Percentiles rank a stretch among this genome's conserved stretches.
phyloP scores from a whole-genome alignment of 2,329 filamentous ascomycete species.

The Albophoma yamanashiensis region DNA sequence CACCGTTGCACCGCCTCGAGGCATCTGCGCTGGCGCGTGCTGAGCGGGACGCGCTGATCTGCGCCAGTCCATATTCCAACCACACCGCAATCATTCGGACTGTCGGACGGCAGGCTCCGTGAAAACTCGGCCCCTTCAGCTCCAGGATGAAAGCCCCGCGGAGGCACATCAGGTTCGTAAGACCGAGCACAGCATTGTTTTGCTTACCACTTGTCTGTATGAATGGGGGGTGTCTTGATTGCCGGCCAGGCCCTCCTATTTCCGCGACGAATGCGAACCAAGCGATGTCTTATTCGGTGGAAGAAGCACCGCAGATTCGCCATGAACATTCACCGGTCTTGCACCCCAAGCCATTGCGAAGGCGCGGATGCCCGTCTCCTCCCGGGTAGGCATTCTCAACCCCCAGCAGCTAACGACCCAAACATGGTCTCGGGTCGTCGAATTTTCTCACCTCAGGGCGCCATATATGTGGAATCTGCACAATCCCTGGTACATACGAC shows the following conservation, averaged over 20 bases:
- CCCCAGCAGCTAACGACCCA: background rate
- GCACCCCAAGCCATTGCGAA: background rate
- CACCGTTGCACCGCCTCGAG: background rate
- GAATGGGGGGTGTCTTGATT: background rate
- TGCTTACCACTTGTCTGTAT: background rate
- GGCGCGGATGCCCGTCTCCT: background rate
- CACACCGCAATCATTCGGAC: background rate
- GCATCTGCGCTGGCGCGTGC: background rate
- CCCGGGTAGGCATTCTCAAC: background rate
- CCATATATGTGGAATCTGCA: background rate
- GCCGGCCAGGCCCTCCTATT: too few species aligned
- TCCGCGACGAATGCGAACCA: background rate
- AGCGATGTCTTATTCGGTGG: background rate
- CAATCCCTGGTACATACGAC: background rate
- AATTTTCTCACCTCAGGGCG: background rate
- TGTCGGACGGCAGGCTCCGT: background rate
- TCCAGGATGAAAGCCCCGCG: background rate
- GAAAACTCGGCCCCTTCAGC: background rate
- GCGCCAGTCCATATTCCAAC: background rate
- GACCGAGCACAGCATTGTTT: background rate
- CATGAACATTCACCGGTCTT: background rate
- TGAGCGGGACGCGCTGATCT: background rate
- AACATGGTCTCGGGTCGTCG: background rate
- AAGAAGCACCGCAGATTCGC: background rate
- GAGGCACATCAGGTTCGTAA: background rate